These are phyloP conservation scores for Epichloe baconii DNA, from an alignment of 2,329 filamentous ascomycete species.

Conservation along the genomic window DNA sequence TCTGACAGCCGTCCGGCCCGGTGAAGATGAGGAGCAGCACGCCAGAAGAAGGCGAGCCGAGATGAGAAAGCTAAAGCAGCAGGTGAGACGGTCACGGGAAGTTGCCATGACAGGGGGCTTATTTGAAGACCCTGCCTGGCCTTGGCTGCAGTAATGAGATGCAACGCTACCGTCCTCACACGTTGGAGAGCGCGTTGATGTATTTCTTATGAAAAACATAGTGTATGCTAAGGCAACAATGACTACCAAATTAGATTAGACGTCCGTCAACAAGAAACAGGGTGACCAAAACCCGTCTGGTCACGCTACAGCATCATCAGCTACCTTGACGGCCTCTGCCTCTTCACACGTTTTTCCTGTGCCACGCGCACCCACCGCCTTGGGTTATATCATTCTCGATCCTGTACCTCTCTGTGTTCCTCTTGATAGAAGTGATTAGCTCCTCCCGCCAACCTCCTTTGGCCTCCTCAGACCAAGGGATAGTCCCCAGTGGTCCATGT, in stretches of 20 bases:
- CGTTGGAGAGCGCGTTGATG: neutral
- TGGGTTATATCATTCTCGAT: conserved; percentile 3
- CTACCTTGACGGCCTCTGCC: neutral
- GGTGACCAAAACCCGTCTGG: neutral
- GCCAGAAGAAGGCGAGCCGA: conserved; percentile 18
- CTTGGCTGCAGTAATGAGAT: neutral
- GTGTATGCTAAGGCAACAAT: conserved; percentile 3
- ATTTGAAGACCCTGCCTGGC: conserved; percentile 1
- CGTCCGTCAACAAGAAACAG: neutral
- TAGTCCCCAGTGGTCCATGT: conserved; percentile 25
- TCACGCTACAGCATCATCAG: neutral
- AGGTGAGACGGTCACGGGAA: conserved; percentile 21
- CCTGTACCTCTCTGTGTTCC: conserved; percentile 12
- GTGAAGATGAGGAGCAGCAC: conserved; percentile 14
- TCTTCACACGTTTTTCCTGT: neutral
- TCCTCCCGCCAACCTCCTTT: conserved; percentile 10
- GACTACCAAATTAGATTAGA: neutral
- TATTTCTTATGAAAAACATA: neutral
- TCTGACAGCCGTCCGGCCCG: conserved; percentile 20
- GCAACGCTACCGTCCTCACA: neutral
- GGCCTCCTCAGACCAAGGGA: conserved; percentile 5
- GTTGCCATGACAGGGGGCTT: conserved; percentile 8
- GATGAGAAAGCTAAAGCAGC: conserved; percentile 23
- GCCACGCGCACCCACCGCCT: conserved; percentile 7
- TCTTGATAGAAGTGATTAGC: conserved; percentile 6